Base-by-base conservation (phyloP, 768 basidiomycete genomes). In the Tylopilus rubrobrunneus region DNA sequence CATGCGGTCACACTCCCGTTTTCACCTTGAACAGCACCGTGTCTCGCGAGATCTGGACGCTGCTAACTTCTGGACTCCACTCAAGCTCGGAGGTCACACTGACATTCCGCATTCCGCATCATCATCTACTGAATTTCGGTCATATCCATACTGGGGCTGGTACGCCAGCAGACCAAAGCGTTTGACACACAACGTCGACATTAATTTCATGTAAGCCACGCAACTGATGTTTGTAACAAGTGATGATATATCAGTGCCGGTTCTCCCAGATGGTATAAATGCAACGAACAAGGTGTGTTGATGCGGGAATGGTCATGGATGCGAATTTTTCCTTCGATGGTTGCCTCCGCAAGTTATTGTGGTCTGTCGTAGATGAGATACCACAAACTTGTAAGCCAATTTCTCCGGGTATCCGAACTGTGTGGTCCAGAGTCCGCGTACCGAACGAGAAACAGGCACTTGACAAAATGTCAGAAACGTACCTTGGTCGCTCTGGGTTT, bases 301-400 rank as follows among this genome's bases (percentile, higher is more conserved):
- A n/a, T 14, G 28, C n/a, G 12, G 41, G 31, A 28, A 48, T 47
- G 49, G 27, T 67, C 31, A 65, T 53, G 45, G 31, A 7, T 23
- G 45, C 19, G 55, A 17, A 27, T 51, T 39, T 39, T 55, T 50
- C 29, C 29, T 4, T 44, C 55, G 56, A 52, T 45, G 12, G 64
- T 45, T 25, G 56, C 52, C 14, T 17, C 45, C 5, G 44, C 51
- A 6, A 65, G 23, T 23, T 41, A 48, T 21, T 28, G 52, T 12
- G 48, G 53, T 25, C 50, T 65, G 37, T 52, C 47, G n/a, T 56
- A 50, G 25, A 62, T 8, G 44, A 53, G 44, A 49, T 49, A 28
- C 50, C 51, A 57, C 33, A 65, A 10, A 12, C 45, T 49, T n/a
- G 56, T 9, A 5, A 65, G 8, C 62, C 56, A 65, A 28, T 33